Evolutionary conservation across 2,329 filamentous ascomycete species (phyloP).

Genomic region (Neonectria coccinea): DNA sequence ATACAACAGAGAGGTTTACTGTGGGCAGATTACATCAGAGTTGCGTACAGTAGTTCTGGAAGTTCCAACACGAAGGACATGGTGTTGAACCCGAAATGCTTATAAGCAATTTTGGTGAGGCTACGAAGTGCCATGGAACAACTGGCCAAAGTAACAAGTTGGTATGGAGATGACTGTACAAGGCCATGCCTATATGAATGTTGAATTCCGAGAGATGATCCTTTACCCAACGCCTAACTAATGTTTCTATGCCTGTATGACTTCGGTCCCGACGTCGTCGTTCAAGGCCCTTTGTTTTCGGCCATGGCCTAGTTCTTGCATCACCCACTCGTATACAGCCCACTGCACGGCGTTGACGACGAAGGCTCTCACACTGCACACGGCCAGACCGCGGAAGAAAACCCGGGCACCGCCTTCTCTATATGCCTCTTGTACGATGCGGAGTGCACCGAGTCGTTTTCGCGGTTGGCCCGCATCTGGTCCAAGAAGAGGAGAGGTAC

Average conservation of each 20-base stretch:
- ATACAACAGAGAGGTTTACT: not conserved
- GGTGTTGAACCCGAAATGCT: not conserved
- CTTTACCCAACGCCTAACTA: not conserved
- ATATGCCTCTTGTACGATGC: conserved; percentile 76
- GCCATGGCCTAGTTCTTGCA: conserved; percentile 65
- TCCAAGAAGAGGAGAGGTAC: conserved; percentile 32
- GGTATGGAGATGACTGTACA: not conserved
- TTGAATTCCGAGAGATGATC: not conserved
- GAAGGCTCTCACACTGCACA: conserved; percentile 89
- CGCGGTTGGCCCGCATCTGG: conserved; percentile 39
- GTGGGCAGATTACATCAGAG: not conserved
- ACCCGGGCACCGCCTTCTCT: conserved; percentile 68
- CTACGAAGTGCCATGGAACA: not conserved
- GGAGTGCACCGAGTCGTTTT: conserved; percentile 63
- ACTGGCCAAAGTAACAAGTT: not conserved
- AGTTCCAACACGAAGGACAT: not conserved
- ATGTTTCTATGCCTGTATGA: conserved; percentile 14
- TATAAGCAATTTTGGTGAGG: not conserved
- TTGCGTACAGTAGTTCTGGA: no score
- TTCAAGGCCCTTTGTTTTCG: conserved; percentile 29
- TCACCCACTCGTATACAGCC: conserved; percentile 91
- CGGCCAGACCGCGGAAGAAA: conserved; percentile 80
- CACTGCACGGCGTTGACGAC: conserved; percentile 94
- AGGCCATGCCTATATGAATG: not conserved
- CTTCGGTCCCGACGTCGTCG: conserved; percentile 10